Percentiles rank a stretch among this genome's conserved stretches.
These are phyloP conservation scores for Beauveria rudraprayagi DNA, from an alignment of 2,329 filamentous ascomycete genomes.

Conservation along the genomic window DNA sequence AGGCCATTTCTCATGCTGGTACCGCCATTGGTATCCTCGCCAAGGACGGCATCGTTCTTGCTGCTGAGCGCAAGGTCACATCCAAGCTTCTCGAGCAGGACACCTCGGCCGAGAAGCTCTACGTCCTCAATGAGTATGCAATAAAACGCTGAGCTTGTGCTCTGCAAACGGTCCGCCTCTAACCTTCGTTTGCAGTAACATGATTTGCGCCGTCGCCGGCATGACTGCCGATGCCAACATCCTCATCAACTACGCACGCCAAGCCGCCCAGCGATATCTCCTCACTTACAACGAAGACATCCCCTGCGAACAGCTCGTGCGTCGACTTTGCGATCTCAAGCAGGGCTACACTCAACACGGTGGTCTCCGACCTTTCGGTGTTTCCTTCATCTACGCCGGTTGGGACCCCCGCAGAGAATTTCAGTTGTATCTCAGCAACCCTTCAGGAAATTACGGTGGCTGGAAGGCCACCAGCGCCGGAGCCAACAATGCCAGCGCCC, in stretches of 20 bases:
- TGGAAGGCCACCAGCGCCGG: slow-evolving; percentile 99
- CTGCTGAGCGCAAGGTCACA: slow-evolving; percentile 96
- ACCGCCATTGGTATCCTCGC: slow-evolving; percentile 95
- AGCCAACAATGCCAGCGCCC: slow-evolving; percentile 95
- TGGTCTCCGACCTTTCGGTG: slow-evolving; percentile 94
- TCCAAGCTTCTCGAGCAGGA: slow-evolving; percentile 99
- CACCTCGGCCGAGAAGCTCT: slow-evolving; percentile 99
- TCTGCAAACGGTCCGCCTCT: not conserved
- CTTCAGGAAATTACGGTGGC: slow-evolving; percentile 95
- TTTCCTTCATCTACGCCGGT: slow-evolving; percentile 98
- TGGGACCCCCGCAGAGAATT: slow-evolving; percentile 95
- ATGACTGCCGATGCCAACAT: slow-evolving; percentile 99
- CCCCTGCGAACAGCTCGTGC: slow-evolving; percentile 96
- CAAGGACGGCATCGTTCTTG: slow-evolving; percentile 95
- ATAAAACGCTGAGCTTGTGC: not conserved
- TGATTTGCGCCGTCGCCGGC: slow-evolving; percentile 98
- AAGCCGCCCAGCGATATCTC: slow-evolving; percentile 94
- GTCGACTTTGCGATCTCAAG: slow-evolving; percentile 93
- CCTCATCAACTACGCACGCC: slow-evolving; percentile 98
- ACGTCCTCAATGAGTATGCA: slow-evolving; percentile 92
- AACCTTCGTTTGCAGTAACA: slow-evolving; percentile 59
- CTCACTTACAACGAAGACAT: slow-evolving; percentile 99
- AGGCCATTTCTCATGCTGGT: slow-evolving; percentile 96
- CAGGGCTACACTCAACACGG: slow-evolving; percentile 99
- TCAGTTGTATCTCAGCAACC: slow-evolving; percentile 98